These are phyloP conservation scores for Cystobasidium sp. DNA, from an alignment of 1,284 basidiomycete species.

Conservation along the genomic window DNA sequence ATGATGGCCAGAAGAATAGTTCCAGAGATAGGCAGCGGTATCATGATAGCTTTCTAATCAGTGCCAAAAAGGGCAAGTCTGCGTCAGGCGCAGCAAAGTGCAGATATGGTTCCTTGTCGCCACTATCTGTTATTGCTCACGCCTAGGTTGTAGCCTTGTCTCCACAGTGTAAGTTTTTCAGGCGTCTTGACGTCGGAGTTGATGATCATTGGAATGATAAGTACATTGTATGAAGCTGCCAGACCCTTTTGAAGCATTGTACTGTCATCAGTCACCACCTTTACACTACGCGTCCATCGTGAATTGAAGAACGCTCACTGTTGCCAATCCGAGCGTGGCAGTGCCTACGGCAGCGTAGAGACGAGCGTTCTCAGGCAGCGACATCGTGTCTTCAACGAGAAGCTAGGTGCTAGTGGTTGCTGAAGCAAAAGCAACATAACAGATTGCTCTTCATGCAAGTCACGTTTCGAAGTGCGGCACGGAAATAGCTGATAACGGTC, in stretches of 20 bases:
- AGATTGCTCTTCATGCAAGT: too few species aligned
- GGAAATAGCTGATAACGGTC: too few species aligned
- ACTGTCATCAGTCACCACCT: background rate
- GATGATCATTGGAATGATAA: background rate
- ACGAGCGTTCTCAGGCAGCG: background rate
- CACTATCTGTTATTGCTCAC: too few species aligned
- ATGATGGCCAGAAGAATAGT: background rate
- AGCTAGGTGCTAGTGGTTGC: too few species aligned
- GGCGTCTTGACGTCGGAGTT: background rate
- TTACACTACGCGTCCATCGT: background rate
- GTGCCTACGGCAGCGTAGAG: background rate
- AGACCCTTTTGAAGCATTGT: background rate
- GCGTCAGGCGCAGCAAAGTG: too few species aligned
- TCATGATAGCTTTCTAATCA: background rate
- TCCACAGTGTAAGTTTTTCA: background rate
- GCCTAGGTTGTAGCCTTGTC: background rate
- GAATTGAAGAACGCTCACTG: background rate
- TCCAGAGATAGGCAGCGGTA: background rate
- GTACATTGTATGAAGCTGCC: background rate
- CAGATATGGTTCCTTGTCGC: too few species aligned
- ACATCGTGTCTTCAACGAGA: too few species aligned
- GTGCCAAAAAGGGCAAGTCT: too few species aligned
- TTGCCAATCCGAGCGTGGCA: slow-evolving; percentile 2
- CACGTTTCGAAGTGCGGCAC: too few species aligned
- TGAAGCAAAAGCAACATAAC: too few species aligned